phyloP scores from a whole-genome alignment of 2,329 filamentous ascomycete genomes.

The Diaporthe australafricana region DNA sequence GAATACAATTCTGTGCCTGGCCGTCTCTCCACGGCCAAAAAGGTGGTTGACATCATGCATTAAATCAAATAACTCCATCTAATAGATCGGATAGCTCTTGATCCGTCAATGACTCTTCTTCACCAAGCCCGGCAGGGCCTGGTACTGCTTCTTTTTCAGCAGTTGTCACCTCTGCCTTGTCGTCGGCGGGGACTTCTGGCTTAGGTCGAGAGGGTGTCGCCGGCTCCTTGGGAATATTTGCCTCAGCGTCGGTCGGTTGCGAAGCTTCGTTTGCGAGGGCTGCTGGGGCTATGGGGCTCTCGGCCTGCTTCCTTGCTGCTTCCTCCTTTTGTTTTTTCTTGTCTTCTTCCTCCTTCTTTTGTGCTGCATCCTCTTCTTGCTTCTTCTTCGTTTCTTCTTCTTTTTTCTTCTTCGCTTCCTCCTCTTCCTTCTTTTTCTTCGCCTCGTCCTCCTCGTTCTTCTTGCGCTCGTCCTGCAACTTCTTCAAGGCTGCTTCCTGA shows the following conservation, averaged over 20 bases:
- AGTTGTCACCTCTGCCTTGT: background rate
- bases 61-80: background rate
- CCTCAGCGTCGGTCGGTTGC: background rate
- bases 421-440: background rate
- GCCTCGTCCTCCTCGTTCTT: constrained; percentile 20
- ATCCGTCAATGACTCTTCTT: background rate
- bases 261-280: background rate
- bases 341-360: background rate
- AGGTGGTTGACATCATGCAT: background rate
- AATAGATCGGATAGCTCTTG: background rate
- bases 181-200: background rate
- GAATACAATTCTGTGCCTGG: background rate
- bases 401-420: background rate
- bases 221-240: background rate
- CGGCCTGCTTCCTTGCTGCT: background rate
- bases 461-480: constrained; percentile 29
- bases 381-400: background rate
- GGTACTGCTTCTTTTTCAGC: background rate
- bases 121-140: background rate
- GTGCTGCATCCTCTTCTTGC: no score
- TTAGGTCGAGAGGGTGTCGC: background rate
- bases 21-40: background rate
- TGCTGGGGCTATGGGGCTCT: background rate
- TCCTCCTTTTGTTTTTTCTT: constrained; percentile 11
- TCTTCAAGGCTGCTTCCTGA: constrained; percentile 8